Evolutionary conservation across 1,139 yeast species (phyloP), one percentile per base, ranked within the genome.

Genomic region (Magnusiomyces sp.): DNA sequence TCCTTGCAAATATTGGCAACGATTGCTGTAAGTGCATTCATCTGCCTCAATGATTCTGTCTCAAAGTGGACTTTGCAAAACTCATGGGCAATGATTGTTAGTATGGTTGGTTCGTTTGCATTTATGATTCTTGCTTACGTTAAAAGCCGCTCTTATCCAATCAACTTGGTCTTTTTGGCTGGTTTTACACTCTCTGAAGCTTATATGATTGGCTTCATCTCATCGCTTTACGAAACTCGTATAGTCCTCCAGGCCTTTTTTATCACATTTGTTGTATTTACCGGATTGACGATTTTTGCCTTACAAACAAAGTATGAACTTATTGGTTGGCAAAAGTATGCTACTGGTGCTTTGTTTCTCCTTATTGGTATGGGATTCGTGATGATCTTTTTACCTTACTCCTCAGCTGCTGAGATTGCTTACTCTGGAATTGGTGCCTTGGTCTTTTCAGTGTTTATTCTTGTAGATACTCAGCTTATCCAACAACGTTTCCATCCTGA

Each of bases 241-340:
- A 72, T 83, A 20, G 81, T 89, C 2, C 64, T 87, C 27, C 81
- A 85, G 61, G 95, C 95, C 0, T 70, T 87, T 17, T 64, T 80
- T 40, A 73, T 88, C 50, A 88, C 96, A 0, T 66, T 77, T 29
- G 68, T 84, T 14, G 76, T 88, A 5, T 88, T 88, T 55, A 67
- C 80, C 31, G 95, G 95, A 0, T 77, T 88, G 52, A 81, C 95
- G 0, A 47, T 79, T 27, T 82, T 87, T 67, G 92, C 95, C 2
- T 71, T 83, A 66, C 95, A 88, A 64, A 77, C 90, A n/a, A 81
- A 79, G 62, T 85, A 85, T 61, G 95, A 87, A 63, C 80, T 84
- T 62, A 77, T 83, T 11, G 75, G 83, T 51, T 82, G 89, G 82
- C 80, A 81, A 53, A 83, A 88, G 16, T 75, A 74, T 43, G 70